Evolutionary conservation across 768 basidiomycete genomes (phyloP).

Genomic region (Coprinopsis cinerea): DNA sequence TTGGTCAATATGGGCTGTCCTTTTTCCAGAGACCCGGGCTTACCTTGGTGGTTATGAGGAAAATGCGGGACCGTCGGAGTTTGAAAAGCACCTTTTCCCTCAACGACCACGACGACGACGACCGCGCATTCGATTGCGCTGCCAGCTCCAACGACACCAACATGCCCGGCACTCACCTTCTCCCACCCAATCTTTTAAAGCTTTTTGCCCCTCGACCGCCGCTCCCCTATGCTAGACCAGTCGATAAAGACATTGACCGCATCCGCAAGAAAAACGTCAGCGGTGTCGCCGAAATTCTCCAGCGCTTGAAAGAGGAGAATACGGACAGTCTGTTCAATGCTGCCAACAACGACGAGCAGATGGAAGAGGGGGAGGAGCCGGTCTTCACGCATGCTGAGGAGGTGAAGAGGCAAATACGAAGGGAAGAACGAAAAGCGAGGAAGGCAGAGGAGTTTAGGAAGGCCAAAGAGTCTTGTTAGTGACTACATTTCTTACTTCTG

Average conservation of each 20-base stretch:
- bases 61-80: conserved; percentile 3
- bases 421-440: conserved; percentile 76
- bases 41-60: not conserved
- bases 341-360: conserved; percentile 44
- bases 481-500: not conserved
- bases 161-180: conserved; percentile 76
- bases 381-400: conserved; percentile 80
- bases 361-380: conserved; percentile 84
- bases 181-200: conserved; percentile 94
- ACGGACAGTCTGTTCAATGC: conserved; percentile 60
- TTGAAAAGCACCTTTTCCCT: not conserved
- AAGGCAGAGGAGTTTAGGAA: conserved; percentile 69
- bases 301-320: conserved; percentile 68
- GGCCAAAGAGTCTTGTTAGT: conserved; percentile 83
- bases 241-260: conserved; percentile 78
- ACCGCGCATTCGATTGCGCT: not conserved
- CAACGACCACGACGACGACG: not conserved
- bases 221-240: conserved; percentile 79
- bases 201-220: conserved; percentile 93
- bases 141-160: conserved; percentile 4
- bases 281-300: conserved; percentile 75
- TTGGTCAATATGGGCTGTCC: not conserved
- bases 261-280: conserved; percentile 60
- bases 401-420: conserved; percentile 66
- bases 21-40: not conserved